Evolutionary conservation across 768 basidiomycete species (phyloP).

Genomic region (Russula sp.): DNA sequence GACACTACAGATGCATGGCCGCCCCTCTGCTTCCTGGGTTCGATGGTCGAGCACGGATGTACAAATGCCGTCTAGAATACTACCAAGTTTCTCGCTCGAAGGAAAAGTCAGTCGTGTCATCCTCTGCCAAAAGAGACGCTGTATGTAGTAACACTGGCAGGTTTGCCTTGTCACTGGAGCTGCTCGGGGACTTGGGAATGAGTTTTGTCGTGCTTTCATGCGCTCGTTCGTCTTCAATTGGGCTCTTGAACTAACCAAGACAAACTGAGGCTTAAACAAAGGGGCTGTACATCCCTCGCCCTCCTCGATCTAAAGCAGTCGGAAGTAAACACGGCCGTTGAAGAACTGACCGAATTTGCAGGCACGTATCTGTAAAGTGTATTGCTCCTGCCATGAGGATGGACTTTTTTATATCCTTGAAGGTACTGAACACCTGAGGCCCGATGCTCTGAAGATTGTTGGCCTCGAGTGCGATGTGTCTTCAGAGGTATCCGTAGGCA

Average conservation of each 20-base stretch:
- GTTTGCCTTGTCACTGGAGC: constrained; percentile 92
- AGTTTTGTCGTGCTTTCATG: constrained; percentile 87
- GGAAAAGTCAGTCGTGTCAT: constrained; percentile 48
- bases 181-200: constrained; percentile 83
- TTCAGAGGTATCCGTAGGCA: constrained; percentile 70
- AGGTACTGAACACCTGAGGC: constrained; percentile 51
- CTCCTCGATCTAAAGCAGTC: constrained; percentile 74
- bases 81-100: constrained; percentile 74
- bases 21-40: background rate
- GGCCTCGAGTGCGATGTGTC: constrained; percentile 87
- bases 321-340: constrained; percentile 62
- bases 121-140: background rate
- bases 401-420: constrained; percentile 31
- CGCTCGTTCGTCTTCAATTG: constrained; percentile 54
- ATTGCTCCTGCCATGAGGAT: constrained; percentile 11
- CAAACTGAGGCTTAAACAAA: constrained; percentile 28
- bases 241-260: background rate
- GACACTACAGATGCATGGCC: background rate
- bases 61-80: constrained; percentile 38
- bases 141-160: constrained; percentile 37
- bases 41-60: constrained; percentile 20
- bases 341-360: constrained; percentile 54
- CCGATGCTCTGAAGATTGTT: constrained; percentile 56
- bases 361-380: constrained; percentile 37
- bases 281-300: constrained; percentile 75